phyloP scores from a whole-genome alignment of 2,329 filamentous ascomycete genomes.

The Ceratocystis cacaofunesta region DNA sequence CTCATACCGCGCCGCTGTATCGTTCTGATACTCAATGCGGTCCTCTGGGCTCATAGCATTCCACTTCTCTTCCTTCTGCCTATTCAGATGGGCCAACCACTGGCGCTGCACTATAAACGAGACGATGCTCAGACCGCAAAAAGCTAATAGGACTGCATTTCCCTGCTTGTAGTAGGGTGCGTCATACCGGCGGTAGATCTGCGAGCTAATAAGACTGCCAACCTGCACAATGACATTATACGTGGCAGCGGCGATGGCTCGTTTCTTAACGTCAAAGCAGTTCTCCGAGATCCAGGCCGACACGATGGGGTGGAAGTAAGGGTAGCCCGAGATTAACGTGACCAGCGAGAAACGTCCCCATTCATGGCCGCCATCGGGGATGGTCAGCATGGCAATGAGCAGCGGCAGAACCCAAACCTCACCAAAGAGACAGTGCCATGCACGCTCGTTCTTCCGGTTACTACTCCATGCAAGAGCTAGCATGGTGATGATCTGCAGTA shows the following conservation, averaged over 20 bases:
- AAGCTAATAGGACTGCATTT: conserved; percentile 26
- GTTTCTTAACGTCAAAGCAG: conserved; percentile 44
- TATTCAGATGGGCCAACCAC: conserved; percentile 29
- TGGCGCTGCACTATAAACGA: conserved; percentile 29
- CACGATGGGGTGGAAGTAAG: conserved; percentile 32
- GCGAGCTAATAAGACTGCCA: conserved; percentile 31
- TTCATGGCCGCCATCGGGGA: conserved; percentile 21
- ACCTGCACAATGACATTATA: conserved; percentile 32
- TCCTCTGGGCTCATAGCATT: conserved; percentile 15
- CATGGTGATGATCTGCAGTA: conserved; percentile 18
- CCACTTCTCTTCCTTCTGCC: conserved; percentile 15
- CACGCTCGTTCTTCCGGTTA: conserved; percentile 23
- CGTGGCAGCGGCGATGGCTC: conserved; percentile 45
- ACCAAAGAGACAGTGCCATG: conserved; percentile 22
- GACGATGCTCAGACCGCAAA: conserved; percentile 20
- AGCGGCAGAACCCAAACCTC: conserved; percentile 26
- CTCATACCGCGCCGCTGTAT: conserved; percentile 17
- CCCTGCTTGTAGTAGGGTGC: conserved; percentile 30
- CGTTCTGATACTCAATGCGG: conserved; percentile 11
- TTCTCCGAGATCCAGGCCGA: conserved; percentile 40
- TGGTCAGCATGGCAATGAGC: conserved; percentile 23
- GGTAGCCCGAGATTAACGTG: conserved; percentile 24
- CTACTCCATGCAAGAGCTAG: conserved; percentile 23
- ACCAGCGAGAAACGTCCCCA: conserved; percentile 24
- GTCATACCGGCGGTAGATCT: conserved; percentile 35